phyloP scores from a whole-genome alignment of 805 yeast genomes.

The Maudiozyma serrabonitensis region DNA sequence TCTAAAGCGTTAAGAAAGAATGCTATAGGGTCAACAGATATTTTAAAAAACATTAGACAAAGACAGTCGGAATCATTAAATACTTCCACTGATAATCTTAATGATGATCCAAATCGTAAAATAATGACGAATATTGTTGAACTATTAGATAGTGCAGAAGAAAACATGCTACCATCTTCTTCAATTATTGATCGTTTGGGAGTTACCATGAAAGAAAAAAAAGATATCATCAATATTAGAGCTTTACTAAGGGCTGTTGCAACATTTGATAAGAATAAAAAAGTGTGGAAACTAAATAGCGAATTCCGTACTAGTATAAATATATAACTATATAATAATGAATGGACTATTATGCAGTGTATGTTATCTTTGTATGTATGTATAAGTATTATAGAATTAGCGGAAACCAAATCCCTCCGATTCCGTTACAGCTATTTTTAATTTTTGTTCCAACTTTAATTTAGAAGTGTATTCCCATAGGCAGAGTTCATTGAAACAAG shows the following conservation, averaged over 20 bases:
- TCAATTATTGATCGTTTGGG: slow-evolving; percentile 35
- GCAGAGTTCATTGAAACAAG: slow-evolving; percentile 88
- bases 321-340: background rate
- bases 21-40: slow-evolving; percentile 15
- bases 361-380: background rate
- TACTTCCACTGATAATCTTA: slow-evolving; percentile 10
- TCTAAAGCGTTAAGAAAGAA: background rate
- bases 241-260: slow-evolving; percentile 63
- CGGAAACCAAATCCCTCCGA: slow-evolving; percentile 77
- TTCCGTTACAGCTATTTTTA: slow-evolving; percentile 62
- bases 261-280: slow-evolving; percentile 46
- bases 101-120: background rate
- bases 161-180: slow-evolving; percentile 38
- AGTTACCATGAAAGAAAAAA: slow-evolving; percentile 36
- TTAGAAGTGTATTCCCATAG: slow-evolving; percentile 52
- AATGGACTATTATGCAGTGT: background rate
- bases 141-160: slow-evolving; percentile 31
- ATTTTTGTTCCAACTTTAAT: slow-evolving; percentile 47
- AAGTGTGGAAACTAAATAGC: slow-evolving; percentile 58
- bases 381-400: background rate
- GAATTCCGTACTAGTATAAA: slow-evolving; percentile 29
- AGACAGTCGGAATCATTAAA: slow-evolving; percentile 11
- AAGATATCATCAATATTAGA: slow-evolving; percentile 51
- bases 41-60: slow-evolving; percentile 18
- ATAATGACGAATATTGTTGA: slow-evolving; percentile 26